A percentile compares a stretch with the other conserved stretches of the same genome.
phyloP scores from a whole-genome alignment of 2,329 filamentous ascomycete genomes.

The Beauveria pseudobassiana region DNA sequence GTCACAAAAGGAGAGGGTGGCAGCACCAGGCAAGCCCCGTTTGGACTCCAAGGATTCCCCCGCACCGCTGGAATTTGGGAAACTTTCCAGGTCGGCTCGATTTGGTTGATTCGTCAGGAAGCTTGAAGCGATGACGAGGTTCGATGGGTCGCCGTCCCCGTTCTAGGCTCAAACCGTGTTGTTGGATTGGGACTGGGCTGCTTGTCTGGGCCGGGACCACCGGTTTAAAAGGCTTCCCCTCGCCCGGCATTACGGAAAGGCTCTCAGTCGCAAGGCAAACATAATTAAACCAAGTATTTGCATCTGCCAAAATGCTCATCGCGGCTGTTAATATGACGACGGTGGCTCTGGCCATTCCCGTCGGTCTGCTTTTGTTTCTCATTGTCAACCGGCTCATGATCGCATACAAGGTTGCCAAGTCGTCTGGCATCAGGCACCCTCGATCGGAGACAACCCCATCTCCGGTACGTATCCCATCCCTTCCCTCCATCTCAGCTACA shows the following conservation, averaged over 20 bases:
- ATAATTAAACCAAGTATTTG: background rate
- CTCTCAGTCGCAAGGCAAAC: background rate
- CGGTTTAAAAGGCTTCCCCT: background rate
- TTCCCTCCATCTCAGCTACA: background rate
- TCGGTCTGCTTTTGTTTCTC: background rate
- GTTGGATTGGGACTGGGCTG: background rate
- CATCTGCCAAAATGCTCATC: background rate
- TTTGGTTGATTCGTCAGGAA: background rate
- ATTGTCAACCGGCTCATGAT: background rate
- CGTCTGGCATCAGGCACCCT: conserved; percentile 2
- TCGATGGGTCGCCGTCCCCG: background rate
- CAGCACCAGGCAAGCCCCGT: background rate
- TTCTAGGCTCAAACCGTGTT: background rate
- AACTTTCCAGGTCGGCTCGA: background rate
- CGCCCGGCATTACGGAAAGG: background rate
- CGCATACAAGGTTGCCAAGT: conserved; percentile 3
- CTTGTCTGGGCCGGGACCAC: background rate
- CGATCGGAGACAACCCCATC: conserved; percentile 3
- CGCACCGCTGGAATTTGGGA: background rate
- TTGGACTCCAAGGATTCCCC: background rate
- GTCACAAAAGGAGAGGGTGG: background rate
- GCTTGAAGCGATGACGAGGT: background rate
- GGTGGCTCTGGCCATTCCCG: conserved; percentile 7
- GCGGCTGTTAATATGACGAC: background rate
- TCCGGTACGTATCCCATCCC: background rate